Conservation (phyloP, 176 grass and related monocot species). For the Eremochloa ophiuroides region DNA sequence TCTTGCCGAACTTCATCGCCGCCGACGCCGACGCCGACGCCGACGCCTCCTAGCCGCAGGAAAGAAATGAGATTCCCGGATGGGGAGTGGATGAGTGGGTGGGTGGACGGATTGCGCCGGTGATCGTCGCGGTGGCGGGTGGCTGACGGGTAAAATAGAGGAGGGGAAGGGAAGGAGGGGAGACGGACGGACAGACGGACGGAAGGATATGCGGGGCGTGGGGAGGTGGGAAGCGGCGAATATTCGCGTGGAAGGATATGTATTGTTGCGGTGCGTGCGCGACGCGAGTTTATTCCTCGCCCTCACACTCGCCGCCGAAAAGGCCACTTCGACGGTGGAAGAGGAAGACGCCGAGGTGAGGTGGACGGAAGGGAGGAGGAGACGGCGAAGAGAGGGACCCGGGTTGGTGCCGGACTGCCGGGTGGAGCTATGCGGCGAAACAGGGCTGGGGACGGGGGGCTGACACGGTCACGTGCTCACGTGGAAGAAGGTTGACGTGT, state of each 20-base stretch:
- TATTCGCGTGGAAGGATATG: conserved; percentile 44
- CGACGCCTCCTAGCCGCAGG: not conserved
- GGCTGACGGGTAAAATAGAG: conserved; percentile 28
- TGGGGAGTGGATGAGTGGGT: not conserved
- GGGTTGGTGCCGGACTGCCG: not conserved
- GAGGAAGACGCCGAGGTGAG: not conserved
- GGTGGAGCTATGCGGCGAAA: not conserved
- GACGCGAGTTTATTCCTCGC: conserved; percentile 29
- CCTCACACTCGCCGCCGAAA: not conserved
- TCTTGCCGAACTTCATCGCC: conserved; percentile 94
- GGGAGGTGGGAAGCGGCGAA: conserved; percentile 15
- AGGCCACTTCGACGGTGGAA: not conserved
- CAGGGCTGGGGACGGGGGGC: not conserved
- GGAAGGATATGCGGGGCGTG: conserved; percentile 36
- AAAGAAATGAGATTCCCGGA: not conserved
- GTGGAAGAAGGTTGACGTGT: not conserved
- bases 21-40: not conserved
- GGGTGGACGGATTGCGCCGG: not conserved
- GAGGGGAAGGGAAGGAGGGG: not conserved
- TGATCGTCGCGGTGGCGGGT: not conserved
- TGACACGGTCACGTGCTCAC: not conserved
- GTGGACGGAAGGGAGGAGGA: not conserved
- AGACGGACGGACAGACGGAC: not conserved
- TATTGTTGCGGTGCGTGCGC: not conserved
- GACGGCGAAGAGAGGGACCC: not conserved